Conservation (phyloP, 305 asterid genomes). For the Rubia tinctorum region DNA sequence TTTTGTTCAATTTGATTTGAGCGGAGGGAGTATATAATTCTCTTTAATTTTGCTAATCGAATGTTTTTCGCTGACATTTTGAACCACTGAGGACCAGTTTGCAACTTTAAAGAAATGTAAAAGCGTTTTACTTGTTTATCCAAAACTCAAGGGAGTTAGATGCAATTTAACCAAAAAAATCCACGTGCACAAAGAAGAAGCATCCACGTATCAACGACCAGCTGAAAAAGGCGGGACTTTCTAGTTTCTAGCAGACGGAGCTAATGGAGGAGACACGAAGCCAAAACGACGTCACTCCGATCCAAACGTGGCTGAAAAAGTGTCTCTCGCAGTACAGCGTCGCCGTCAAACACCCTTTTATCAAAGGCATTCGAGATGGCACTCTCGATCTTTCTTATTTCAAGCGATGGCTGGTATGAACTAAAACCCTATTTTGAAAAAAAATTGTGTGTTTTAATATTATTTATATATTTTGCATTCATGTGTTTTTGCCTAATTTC, state of each 20-base stretch:
- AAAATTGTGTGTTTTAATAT: not conserved
- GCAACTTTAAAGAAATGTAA: too few relatives aligned
- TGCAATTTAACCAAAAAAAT: not conserved
- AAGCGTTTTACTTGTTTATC: not conserved
- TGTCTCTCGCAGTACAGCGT: conserved; percentile 39
- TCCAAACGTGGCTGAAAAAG: conserved; percentile 55
- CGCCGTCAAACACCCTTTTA: conserved; percentile 78
- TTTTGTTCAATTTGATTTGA: too few relatives aligned
- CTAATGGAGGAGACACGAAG: conserved; percentile 13
- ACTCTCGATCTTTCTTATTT: conserved; percentile 51
- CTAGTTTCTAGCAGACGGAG: not conserved
- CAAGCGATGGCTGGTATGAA: conserved; percentile 72
- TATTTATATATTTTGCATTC: not conserved
- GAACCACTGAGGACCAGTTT: too few relatives aligned
- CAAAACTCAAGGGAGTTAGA: not conserved
- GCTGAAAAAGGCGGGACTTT: not conserved
- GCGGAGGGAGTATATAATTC: too few relatives aligned
- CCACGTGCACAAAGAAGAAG: not conserved
- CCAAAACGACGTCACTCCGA: conserved; percentile 19
- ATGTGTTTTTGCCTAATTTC: not conserved
- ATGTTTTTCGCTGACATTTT: too few relatives aligned
- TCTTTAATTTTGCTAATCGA: too few relatives aligned
- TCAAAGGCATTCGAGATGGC: conserved; percentile 59
- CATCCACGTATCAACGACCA: not conserved
- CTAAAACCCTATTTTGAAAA: conserved; percentile 8